These are phyloP conservation scores for Eucalyptus guilfoylei DNA, from an alignment of 345 rosid species.

Conservation along the genomic window DNA sequence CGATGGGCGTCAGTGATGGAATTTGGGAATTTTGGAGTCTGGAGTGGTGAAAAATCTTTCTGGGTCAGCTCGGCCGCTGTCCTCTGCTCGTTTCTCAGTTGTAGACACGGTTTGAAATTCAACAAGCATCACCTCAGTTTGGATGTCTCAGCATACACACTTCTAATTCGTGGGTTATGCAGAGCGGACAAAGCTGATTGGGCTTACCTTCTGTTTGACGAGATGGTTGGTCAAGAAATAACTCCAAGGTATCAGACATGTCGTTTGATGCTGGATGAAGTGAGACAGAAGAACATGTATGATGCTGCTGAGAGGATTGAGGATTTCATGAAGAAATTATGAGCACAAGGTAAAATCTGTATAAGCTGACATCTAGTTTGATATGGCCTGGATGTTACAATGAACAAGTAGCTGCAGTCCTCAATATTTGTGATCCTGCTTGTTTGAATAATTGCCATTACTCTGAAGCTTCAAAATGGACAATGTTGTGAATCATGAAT, in stretches of 20 bases:
- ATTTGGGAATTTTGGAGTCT: background rate
- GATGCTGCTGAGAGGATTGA: slow-evolving; percentile 49
- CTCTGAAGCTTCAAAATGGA: background rate
- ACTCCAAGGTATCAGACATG: slow-evolving; percentile 53
- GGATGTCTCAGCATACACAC: slow-evolving; percentile 60
- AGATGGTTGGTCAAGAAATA: slow-evolving; percentile 63
- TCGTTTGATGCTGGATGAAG: slow-evolving; percentile 51
- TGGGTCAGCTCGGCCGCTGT: background rate
- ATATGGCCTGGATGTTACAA: background rate
- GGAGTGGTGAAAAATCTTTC: background rate
- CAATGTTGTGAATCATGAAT: background rate
- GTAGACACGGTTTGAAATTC: no score
- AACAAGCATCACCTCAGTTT: slow-evolving; percentile 72
- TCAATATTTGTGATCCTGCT: background rate
- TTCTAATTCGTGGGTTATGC: slow-evolving; percentile 71
- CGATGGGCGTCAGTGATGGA: background rate
- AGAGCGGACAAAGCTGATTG: slow-evolving; percentile 47
- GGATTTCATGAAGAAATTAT: slow-evolving; percentile 38
- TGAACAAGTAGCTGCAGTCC: background rate
- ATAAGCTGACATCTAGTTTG: background rate
- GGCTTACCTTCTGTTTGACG: slow-evolving; percentile 66
- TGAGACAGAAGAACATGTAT: slow-evolving; percentile 35
- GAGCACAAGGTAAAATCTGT: background rate
- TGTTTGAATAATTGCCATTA: background rate
- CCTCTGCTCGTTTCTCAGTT: no score